These are phyloP conservation scores for Mycena vulgaris DNA, from an alignment of 768 basidiomycete genomes.

Conservation along the genomic window DNA sequence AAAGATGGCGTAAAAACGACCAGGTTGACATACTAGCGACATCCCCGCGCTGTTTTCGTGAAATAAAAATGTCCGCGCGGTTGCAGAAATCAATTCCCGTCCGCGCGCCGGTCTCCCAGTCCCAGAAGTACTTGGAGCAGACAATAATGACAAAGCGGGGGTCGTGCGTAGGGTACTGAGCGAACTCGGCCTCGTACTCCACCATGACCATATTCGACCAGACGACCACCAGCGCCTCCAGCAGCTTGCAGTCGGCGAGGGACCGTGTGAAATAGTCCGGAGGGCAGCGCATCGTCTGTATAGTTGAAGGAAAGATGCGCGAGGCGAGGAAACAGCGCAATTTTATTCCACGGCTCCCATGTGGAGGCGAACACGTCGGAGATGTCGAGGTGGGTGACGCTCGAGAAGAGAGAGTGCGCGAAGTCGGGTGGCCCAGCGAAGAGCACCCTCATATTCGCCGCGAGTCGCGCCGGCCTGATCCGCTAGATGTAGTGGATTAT, in stretches of 20 bases:
- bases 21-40: neutral
- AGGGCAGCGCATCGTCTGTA: neutral
- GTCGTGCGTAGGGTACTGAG: too few species aligned
- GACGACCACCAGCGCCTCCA: neutral
- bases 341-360: too few species aligned
- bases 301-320: conserved; percentile 10
- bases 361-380: too few species aligned
- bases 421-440: neutral
- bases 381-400: too few species aligned
- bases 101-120: conserved; percentile 3
- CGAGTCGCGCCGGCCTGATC: too few species aligned
- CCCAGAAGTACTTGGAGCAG: conserved; percentile 3
- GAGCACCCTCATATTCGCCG: conserved; percentile 4
- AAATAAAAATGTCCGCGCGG: conserved; percentile 1
- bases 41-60: neutral
- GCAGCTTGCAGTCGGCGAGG: neutral
- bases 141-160: conserved; percentile 11
- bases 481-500: too few species aligned
- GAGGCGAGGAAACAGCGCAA: neutral
- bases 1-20: too few species aligned
- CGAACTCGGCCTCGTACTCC: too few species aligned
- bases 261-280: neutral
- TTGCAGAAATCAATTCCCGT: conserved; percentile 5
- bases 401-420: neutral
- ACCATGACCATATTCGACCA: too few species aligned